A percentile compares a stretch with the other conserved stretches of the same genome.
phyloP scores from a whole-genome alignment of 2,329 filamentous ascomycete species.

The Colletotrichum tabaci region DNA sequence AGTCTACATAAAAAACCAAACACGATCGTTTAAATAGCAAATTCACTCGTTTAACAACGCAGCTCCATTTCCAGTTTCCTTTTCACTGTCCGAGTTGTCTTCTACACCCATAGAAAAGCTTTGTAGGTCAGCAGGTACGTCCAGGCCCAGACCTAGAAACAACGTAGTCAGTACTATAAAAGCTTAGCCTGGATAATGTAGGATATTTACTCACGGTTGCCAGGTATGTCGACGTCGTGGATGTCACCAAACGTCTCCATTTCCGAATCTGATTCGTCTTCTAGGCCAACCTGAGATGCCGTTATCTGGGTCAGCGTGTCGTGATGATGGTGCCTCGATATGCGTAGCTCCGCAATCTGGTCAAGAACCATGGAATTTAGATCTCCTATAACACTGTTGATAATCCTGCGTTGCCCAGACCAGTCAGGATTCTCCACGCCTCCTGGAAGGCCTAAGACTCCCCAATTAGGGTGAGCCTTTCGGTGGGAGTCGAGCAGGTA shows the following conservation, averaged over 20 bases:
- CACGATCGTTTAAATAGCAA: background rate
- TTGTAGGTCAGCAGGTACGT: background rate
- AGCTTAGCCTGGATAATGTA: background rate
- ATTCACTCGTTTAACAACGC: background rate
- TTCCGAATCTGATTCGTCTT: background rate
- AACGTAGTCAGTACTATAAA: background rate
- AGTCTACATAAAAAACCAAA: background rate
- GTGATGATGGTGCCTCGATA: background rate
- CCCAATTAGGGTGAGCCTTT: constrained; percentile 60
- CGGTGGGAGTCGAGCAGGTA: constrained; percentile 54
- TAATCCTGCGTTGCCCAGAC: background rate
- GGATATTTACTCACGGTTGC: background rate
- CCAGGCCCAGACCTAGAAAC: background rate
- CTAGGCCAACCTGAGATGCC: background rate
- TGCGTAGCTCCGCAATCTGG: background rate
- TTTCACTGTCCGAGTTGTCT: background rate
- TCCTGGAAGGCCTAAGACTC: constrained; percentile 27
- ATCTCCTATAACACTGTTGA: constrained; percentile 24
- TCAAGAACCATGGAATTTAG: constrained; percentile 6
- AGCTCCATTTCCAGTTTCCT: background rate
- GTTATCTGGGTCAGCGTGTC: constrained; percentile 24
- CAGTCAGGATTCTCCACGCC: background rate
- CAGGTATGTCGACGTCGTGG: background rate
- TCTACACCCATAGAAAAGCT: background rate
- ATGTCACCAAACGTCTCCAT: background rate